Percentiles rank a stretch among this genome's conserved stretches.
Conservation (phyloP, 768 basidiomycete species). For the Pilatotrama ljubarskyi region DNA sequence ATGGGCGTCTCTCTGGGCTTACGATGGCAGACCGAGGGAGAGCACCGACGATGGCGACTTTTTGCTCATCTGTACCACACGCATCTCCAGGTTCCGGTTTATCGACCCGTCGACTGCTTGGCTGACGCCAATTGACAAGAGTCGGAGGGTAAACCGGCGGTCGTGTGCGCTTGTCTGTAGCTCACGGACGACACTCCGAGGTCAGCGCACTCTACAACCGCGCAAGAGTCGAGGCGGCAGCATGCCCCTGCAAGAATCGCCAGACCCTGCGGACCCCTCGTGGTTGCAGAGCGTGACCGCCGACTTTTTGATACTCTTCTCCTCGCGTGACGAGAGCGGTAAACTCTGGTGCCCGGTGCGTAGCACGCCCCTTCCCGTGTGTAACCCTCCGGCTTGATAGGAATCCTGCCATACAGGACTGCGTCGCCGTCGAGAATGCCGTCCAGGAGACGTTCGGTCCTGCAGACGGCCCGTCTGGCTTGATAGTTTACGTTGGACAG, state of each 20-base stretch:
- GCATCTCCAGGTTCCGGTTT: too few species aligned
- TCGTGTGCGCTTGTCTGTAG: background rate
- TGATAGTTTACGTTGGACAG: constrained; percentile 72
- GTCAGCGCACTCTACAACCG: background rate
- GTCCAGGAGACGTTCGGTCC: constrained; percentile 52
- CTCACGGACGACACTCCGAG: background rate
- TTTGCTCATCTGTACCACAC: too few species aligned
- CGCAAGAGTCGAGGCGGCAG: background rate
- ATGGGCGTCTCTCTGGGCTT: too few species aligned
- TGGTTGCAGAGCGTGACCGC: constrained; percentile 44
- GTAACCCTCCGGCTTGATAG: constrained; percentile 20
- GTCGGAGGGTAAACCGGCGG: too few species aligned
- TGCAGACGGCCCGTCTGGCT: constrained; percentile 47
- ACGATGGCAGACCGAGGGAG: too few species aligned
- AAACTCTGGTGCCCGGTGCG: constrained; percentile 72
- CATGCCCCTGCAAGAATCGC: constrained; percentile 55
- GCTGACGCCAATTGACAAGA: too few species aligned
- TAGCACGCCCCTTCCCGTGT: constrained; percentile 16
- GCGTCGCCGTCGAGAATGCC: constrained; percentile 56
- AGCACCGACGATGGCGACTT: too few species aligned
- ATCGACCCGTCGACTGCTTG: too few species aligned
- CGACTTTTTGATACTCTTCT: constrained; percentile 66
- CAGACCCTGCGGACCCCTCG: constrained; percentile 36
- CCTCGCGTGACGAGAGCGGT: constrained; percentile 60
- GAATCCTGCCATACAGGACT: constrained; percentile 50